phyloP scores from a whole-genome alignment of 2,329 filamentous ascomycete genomes.

The Cylindrodendrum hubeiense region DNA sequence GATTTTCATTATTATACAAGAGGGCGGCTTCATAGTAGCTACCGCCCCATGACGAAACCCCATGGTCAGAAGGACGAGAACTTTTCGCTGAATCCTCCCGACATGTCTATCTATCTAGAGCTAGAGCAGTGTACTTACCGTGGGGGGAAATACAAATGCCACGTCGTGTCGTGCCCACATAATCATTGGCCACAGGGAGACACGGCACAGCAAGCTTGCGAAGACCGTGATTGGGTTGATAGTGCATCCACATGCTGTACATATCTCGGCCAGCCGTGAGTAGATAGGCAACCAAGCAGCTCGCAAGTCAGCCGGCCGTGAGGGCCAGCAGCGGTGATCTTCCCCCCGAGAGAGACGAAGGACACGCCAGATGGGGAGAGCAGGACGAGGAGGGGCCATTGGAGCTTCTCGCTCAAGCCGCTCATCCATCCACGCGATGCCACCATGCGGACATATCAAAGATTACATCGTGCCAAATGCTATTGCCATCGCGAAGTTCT shows the following conservation, averaged over 20 bases:
- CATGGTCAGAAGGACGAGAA: neutral
- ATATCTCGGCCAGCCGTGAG: slow-evolving; percentile 1
- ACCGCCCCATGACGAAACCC: slow-evolving; percentile 1
- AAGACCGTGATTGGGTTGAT: slow-evolving; percentile 23
- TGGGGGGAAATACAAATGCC: slow-evolving; percentile 15
- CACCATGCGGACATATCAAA: neutral
- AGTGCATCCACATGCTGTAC: slow-evolving; percentile 19
- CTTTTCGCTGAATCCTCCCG: slow-evolving; percentile 1
- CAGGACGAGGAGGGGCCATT: neutral
- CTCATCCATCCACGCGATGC: neutral
- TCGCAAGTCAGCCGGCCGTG: slow-evolving; percentile 3
- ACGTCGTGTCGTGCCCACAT: slow-evolving; percentile 20
- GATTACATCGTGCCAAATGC: slow-evolving; percentile 1
- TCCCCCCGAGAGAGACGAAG: neutral
- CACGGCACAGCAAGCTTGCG: slow-evolving; percentile 20
- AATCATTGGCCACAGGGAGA: slow-evolving; percentile 20
- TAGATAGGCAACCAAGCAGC: neutral
- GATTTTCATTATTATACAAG: slow-evolving; percentile 5
- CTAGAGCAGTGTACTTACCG: neutral
- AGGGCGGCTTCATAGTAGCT: slow-evolving; percentile 9
- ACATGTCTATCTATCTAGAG: neutral
- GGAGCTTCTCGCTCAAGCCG: neutral
- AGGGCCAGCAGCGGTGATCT: slow-evolving; percentile 5
- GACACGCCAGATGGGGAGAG: neutral
- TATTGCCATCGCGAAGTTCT: slow-evolving; percentile 2